phyloP scores from a whole-genome alignment of 2,329 filamentous ascomycete genomes.

The Diplodia mutila region DNA sequence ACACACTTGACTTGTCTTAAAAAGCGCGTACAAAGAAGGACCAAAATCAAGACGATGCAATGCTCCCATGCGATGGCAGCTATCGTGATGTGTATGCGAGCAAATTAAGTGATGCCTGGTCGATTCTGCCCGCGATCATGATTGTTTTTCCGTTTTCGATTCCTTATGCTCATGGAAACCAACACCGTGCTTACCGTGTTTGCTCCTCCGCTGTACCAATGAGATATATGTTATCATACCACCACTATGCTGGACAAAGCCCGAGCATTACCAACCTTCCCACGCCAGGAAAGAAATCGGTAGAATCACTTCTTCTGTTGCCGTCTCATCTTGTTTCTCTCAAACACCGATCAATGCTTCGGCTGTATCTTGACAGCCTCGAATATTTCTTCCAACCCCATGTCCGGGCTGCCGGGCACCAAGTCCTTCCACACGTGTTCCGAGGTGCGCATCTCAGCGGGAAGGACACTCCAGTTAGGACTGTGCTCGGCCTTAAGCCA shows the following conservation, averaged over 20 bases:
- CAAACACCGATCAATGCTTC: slow-evolving; percentile 1
- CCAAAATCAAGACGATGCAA: not conserved
- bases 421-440: slow-evolving; percentile 71
- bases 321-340: not conserved
- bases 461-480: slow-evolving; percentile 81
- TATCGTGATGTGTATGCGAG: not conserved
- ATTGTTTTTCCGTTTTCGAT: not conserved
- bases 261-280: not conserved
- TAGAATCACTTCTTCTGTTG: not conserved
- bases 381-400: slow-evolving; percentile 69
- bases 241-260: not conserved
- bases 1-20: not conserved
- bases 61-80: not conserved
- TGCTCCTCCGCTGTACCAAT: not conserved
- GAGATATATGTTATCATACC: not conserved
- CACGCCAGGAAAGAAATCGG: not conserved
- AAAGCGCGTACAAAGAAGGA: not conserved
- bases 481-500: slow-evolving; percentile 87
- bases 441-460: slow-evolving; percentile 61
- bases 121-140: not conserved
- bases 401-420: slow-evolving; percentile 65
- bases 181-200: not conserved
- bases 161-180: not conserved
- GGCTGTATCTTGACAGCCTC: slow-evolving; percentile 38
- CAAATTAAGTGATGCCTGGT: not conserved